A percentile compares a stretch with the other conserved stretches of the same genome.
Conservation (phyloP, 805 yeast species). For the Kluyveromyces starmeri region DNA sequence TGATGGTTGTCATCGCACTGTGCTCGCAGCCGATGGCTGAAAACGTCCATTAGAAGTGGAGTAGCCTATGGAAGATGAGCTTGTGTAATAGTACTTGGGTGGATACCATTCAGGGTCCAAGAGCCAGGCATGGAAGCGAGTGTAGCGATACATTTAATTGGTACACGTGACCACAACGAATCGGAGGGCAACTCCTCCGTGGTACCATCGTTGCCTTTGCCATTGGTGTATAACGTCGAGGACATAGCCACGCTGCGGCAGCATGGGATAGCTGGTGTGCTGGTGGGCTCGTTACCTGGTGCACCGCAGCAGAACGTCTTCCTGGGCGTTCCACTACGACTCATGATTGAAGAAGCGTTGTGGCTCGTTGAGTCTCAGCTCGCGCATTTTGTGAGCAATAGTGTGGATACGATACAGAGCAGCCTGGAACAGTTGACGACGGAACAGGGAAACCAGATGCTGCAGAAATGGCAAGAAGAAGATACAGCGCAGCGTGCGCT, state of each 20-base stretch:
- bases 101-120: no score
- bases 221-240: slow-evolving; percentile 51
- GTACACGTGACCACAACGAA: slow-evolving; percentile 16
- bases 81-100: no score
- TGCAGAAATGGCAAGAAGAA: neutral
- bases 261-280: slow-evolving; percentile 63
- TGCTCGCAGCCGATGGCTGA: no score
- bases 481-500: neutral
- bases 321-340: slow-evolving; percentile 70
- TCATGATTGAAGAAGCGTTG: slow-evolving; percentile 63
- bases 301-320: slow-evolving; percentile 94
- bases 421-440: neutral
- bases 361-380: slow-evolving; percentile 45
- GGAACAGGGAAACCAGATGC: neutral
- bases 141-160: slow-evolving; percentile 28
- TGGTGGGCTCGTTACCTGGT: slow-evolving; percentile 74
- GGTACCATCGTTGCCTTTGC: slow-evolving; percentile 21
- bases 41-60: no score
- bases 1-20: no score
- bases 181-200: no score
- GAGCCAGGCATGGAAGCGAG: neutral
- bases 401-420: neutral
- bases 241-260: slow-evolving; percentile 47
- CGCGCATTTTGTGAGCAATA: slow-evolving; percentile 23
- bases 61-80: no score